These are phyloP conservation scores for Eurotiales sp. DNA, from an alignment of 2,329 filamentous ascomycete species.

Conservation along the genomic window DNA sequence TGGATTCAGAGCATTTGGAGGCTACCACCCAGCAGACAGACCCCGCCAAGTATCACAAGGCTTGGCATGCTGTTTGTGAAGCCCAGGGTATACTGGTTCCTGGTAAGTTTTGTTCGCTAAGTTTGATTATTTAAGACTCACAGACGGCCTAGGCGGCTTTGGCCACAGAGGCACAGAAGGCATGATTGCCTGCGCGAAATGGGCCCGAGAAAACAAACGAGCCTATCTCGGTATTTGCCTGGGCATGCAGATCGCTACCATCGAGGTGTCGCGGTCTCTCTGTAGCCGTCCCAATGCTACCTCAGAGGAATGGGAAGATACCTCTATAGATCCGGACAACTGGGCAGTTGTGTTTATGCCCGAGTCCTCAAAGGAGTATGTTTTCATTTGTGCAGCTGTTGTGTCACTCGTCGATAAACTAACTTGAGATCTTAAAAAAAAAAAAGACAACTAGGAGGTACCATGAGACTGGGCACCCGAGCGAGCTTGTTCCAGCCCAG, in stretches of 20 bases:
- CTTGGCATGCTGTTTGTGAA: constrained; percentile 54
- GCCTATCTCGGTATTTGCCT: constrained; percentile 89
- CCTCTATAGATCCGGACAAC: constrained; percentile 34
- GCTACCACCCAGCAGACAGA: constrained; percentile 56
- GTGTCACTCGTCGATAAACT: too few relatives aligned
- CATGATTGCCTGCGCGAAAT: constrained; percentile 84
- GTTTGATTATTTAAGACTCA: too few relatives aligned
- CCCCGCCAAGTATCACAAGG: constrained; percentile 62
- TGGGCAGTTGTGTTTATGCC: constrained; percentile 89
- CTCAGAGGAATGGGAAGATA: constrained; percentile 7
- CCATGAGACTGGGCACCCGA: constrained; percentile 78
- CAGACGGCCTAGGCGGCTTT: constrained; percentile 64
- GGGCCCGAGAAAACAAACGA: constrained; percentile 74
- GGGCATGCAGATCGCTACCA: constrained; percentile 88
- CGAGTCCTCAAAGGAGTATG: constrained; percentile 45
- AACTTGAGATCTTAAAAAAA: too few relatives aligned
- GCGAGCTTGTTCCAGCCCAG: constrained; percentile 70
- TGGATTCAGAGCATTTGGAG: constrained; percentile 84
- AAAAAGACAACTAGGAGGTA: constrained; percentile 74
- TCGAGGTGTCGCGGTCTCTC: constrained; percentile 77
- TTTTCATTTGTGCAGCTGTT: too few relatives aligned
- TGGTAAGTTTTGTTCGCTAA: not conserved
- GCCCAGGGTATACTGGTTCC: constrained; percentile 51
- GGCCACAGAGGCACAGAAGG: constrained; percentile 79
- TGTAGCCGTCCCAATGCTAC: constrained; percentile 57